Evolutionary conservation across 768 basidiomycete species (phyloP).

Genomic region (Agrocybe pediades): DNA sequence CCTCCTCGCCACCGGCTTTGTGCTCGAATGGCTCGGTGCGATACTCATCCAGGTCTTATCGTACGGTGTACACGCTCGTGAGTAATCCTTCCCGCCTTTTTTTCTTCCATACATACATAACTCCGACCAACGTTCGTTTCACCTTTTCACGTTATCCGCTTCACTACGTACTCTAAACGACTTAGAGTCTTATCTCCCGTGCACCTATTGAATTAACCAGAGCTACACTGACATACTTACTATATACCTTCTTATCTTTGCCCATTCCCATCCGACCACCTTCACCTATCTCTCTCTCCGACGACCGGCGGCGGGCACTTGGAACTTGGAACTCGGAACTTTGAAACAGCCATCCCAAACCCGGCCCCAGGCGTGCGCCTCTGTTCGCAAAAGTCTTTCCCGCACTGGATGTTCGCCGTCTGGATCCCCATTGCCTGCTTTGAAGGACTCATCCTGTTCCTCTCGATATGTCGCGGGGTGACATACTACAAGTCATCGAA

Average conservation of each 20-base stretch:
- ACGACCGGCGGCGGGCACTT: no score
- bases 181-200: no score
- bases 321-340: no score
- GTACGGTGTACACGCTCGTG: not conserved
- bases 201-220: no score
- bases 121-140: not conserved
- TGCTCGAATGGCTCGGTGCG: not conserved
- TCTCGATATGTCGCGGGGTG: constrained; percentile 7
- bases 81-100: no score
- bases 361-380: constrained; percentile 8
- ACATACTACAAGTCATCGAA: constrained; percentile 5
- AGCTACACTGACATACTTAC: no score
- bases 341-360: constrained; percentile 5
- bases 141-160: not conserved
- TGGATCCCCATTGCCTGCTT: constrained; percentile 9
- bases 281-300: no score
- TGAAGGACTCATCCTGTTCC: constrained; percentile 5
- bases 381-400: constrained; percentile 3
- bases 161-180: no score
- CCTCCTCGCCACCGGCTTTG: constrained; percentile 2
- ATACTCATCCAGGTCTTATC: not conserved
- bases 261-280: no score
- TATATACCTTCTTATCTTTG: no score
- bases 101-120: not conserved
- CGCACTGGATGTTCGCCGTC: constrained; percentile 13